phyloP scores from a whole-genome alignment of 2,329 filamentous ascomycete genomes.

The Ilyonectria sp. region DNA sequence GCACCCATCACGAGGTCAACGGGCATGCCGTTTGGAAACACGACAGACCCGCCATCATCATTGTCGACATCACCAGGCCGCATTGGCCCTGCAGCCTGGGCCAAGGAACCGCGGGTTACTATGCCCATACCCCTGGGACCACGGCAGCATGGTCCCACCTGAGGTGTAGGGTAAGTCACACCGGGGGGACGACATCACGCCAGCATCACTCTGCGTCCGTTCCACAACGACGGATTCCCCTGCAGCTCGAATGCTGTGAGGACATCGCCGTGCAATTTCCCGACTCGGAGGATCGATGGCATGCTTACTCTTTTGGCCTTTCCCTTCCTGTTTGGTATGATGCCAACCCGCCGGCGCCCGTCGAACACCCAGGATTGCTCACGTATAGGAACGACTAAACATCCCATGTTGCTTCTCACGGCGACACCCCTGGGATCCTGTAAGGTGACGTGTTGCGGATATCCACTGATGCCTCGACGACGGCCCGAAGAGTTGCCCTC shows the following conservation, averaged over 20 bases:
- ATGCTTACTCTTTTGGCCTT: background rate
- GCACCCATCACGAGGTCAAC: slow-evolving; percentile 20
- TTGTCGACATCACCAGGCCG: background rate
- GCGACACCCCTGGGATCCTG: slow-evolving; percentile 16
- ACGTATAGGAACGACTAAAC: background rate
- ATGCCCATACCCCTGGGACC: slow-evolving; percentile 4
- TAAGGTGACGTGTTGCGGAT: slow-evolving; percentile 31
- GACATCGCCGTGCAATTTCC: slow-evolving; percentile 17
- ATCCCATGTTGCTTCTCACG: slow-evolving; percentile 8
- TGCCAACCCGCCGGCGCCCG: background rate
- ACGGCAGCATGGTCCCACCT: slow-evolving; percentile 11
- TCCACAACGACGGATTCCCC: slow-evolving; percentile 19
- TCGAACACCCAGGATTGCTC: background rate
- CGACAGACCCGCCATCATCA: slow-evolving; percentile 3
- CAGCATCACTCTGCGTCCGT: slow-evolving; percentile 17
- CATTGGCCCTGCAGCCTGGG: background rate
- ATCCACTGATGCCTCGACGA: slow-evolving; percentile 3
- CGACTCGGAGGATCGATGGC: background rate
- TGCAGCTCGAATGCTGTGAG: slow-evolving; percentile 8
- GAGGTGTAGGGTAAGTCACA: slow-evolving; percentile 22
- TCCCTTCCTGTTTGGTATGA: background rate
- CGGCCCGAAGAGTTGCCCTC: slow-evolving; percentile 1
- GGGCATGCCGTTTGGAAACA: slow-evolving; percentile 5
- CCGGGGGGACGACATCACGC: slow-evolving; percentile 19
- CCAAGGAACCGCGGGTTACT: background rate